phyloP scores from a whole-genome alignment of 129 eudicot genomes.

The Deinandra increscens region DNA sequence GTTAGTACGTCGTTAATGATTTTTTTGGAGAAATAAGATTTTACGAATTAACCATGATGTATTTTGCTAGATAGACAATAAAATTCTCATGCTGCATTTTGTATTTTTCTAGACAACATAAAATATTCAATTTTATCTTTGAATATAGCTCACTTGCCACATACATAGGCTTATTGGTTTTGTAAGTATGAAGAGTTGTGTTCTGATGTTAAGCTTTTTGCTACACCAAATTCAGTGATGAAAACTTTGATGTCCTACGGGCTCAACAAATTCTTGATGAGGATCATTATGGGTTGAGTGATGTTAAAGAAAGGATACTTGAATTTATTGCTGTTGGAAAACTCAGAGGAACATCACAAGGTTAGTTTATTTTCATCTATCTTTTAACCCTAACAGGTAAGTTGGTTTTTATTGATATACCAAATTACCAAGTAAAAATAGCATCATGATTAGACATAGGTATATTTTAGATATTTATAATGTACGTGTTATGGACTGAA shows the following conservation, averaged over 20 bases:
- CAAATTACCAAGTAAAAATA: neutral
- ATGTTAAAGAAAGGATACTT: slow-evolving; percentile 95
- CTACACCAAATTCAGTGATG: slow-evolving; percentile 63
- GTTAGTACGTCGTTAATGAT: neutral
- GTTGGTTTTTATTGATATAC: neutral
- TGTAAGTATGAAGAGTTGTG: slow-evolving; percentile 20
- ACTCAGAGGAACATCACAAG: slow-evolving; percentile 95
- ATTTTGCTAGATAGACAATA: too few relatives aligned
- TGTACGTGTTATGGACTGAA: too few relatives aligned
- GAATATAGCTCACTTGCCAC: neutral
- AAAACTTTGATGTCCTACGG: slow-evolving; percentile 79
- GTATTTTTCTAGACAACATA: neutral
- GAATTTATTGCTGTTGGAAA: slow-evolving; percentile 99
- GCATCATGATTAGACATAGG: neutral
- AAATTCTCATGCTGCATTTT: slow-evolving; percentile 18
- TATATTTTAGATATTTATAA: neutral
- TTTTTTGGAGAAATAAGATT: neutral
- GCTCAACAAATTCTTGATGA: slow-evolving; percentile 92
- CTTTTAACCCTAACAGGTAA: neutral
- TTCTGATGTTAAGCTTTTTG: slow-evolving; percentile 14
- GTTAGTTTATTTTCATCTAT: slow-evolving; percentile 39
- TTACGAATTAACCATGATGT: neutral
- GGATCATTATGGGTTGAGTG: slow-evolving; percentile 92
- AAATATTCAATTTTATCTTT: neutral
- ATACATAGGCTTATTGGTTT: slow-evolving; percentile 12